Percentiles rank a stretch among this genome's conserved stretches.
Evolutionary conservation across 441 rosid species (phyloP).

Genomic region (Pelargonium australe): DNA sequence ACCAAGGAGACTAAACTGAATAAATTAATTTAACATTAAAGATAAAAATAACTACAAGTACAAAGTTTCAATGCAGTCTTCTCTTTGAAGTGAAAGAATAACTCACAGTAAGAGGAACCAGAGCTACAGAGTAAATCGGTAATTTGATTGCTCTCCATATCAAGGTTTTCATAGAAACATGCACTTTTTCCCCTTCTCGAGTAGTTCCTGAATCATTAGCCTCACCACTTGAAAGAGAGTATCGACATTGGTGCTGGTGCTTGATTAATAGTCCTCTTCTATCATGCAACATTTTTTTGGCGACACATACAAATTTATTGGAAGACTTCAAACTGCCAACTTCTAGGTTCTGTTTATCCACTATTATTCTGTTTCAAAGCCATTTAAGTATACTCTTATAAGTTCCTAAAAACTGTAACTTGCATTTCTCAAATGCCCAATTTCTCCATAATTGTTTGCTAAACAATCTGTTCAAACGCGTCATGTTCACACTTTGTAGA

Average conservation of each 20-base stretch:
- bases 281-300: neutral
- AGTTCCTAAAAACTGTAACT: neutral
- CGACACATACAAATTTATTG: conserved; percentile 13
- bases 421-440: neutral
- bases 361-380: neutral
- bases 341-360: neutral
- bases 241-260: conserved; percentile 12
- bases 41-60: too few relatives aligned
- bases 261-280: conserved; percentile 15
- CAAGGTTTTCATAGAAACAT: conserved; percentile 43
- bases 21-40: too few relatives aligned
- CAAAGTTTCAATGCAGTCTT: too few relatives aligned
- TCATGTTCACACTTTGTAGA: neutral
- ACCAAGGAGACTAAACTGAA: too few relatives aligned
- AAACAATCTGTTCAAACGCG: neutral
- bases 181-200: conserved; percentile 29
- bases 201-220: conserved; percentile 8
- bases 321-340: conserved; percentile 10
- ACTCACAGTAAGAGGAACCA: conserved; percentile 83
- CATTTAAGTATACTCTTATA: neutral
- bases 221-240: conserved; percentile 18
- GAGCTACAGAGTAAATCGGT: conserved; percentile 80
- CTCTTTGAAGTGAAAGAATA: conserved; percentile 3
- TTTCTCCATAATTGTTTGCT: too few relatives aligned
- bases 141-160: conserved; percentile 88